phyloP scores from a whole-genome alignment of 2,329 filamentous ascomycete genomes.

The Microthyrium microscopicum region DNA sequence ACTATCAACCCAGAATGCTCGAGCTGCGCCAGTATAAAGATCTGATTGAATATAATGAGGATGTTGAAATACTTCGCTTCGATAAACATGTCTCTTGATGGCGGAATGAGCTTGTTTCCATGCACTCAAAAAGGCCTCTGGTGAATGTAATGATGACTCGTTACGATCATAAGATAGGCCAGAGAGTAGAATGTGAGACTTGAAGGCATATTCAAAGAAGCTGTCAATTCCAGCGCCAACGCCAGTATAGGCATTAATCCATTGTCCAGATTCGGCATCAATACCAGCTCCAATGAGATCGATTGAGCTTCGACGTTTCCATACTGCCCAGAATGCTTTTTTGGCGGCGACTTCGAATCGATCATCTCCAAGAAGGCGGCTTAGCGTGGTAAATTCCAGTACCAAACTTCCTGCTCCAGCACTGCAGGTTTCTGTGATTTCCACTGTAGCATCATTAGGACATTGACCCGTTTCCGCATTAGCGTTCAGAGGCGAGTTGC shows the following conservation, averaged over 20 bases:
- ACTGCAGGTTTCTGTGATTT: slow-evolving; percentile 92
- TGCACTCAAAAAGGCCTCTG: slow-evolving; percentile 61
- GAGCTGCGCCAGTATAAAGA: slow-evolving; percentile 68
- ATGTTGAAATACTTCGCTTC: slow-evolving; percentile 55
- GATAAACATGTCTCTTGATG: slow-evolving; percentile 84
- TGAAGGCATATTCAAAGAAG: slow-evolving; percentile 96
- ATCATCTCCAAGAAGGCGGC: slow-evolving; percentile 67
- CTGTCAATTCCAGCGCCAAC: slow-evolving; percentile 95
- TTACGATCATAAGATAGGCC: slow-evolving; percentile 33
- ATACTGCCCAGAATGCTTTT: slow-evolving; percentile 93
- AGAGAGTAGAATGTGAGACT: slow-evolving; percentile 80
- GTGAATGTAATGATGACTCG: slow-evolving; percentile 40
- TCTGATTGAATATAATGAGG: slow-evolving; percentile 91
- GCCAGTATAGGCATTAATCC: slow-evolving; percentile 78
- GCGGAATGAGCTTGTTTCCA: slow-evolving; percentile 79
- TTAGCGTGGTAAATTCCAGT: slow-evolving; percentile 82
- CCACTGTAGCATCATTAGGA: slow-evolving; percentile 32
- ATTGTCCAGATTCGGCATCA: slow-evolving; percentile 76
- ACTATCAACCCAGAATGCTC: slow-evolving; percentile 91
- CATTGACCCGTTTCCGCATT: slow-evolving; percentile 33
- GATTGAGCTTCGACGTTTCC: slow-evolving; percentile 69
- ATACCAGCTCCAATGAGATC: slow-evolving; percentile 83
- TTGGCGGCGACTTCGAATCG: slow-evolving; percentile 86
- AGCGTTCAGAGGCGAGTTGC: slow-evolving; percentile 63
- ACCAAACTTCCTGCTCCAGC: slow-evolving; percentile 92